These are phyloP conservation scores for Plasmodium berghei DNA, from an alignment of 169 alveolate species.

Conservation along the genomic window DNA sequence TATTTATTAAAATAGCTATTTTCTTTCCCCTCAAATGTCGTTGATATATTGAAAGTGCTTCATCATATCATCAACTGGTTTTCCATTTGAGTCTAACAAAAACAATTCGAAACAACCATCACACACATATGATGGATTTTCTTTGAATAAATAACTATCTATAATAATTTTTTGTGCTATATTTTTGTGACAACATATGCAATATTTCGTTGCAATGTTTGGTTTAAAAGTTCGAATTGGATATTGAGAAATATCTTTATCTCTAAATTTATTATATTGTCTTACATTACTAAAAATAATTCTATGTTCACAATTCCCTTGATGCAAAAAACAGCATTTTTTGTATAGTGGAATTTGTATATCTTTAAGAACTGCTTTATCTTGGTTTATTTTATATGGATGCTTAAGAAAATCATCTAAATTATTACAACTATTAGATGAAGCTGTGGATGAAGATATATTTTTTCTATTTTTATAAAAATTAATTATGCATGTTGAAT, in stretches of 20 bases:
- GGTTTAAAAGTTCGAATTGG: conserved; percentile 87
- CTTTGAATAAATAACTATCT: conserved; percentile 84
- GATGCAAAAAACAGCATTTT: conserved; percentile 86
- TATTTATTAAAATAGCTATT: too few relatives aligned
- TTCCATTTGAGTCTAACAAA: conserved; percentile 58
- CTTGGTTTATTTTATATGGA: conserved; percentile 79
- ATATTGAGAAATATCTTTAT: conserved; percentile 79
- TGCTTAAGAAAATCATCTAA: conserved; percentile 75
- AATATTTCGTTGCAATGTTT: conserved; percentile 77
- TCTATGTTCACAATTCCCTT: conserved; percentile 91
- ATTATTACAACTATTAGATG: too few relatives aligned
- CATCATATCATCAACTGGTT: conserved; percentile 64
- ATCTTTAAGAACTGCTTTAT: conserved; percentile 79
- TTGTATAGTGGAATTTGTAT: conserved; percentile 83
- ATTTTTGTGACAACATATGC: conserved; percentile 85
- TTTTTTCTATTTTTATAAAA: conserved; percentile 41
- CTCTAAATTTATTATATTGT: conserved; percentile 45
- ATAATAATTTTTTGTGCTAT: conserved; percentile 81
- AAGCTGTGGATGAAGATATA: too few relatives aligned
- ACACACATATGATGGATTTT: conserved; percentile 87
- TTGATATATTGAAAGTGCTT: conserved; percentile 58
- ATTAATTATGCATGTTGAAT: conserved; percentile 44
- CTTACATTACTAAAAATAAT: conserved; percentile 84
- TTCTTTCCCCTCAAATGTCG: conserved; percentile 32
- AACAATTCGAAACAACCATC: conserved; percentile 83